phyloP scores from a whole-genome alignment of 495 filamentous ascomycete genomes.

The Collariella sp. region DNA sequence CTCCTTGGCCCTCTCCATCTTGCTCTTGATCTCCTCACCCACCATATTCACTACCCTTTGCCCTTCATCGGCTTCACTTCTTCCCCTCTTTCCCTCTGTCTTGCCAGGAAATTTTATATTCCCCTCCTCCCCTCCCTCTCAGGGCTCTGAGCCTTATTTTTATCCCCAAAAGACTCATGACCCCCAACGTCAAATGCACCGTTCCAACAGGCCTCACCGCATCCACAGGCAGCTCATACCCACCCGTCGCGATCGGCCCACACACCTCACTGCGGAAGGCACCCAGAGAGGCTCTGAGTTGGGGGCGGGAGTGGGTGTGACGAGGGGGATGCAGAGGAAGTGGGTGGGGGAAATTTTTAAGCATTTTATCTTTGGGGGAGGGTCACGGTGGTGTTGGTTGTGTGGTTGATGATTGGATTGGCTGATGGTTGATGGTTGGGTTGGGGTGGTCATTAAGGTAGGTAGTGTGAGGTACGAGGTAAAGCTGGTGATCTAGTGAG shows the following conservation, averaged over 20 bases:
- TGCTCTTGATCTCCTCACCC: neutral
- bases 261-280: conserved; percentile 52
- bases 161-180: conserved; percentile 59
- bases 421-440: neutral
- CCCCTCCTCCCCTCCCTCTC: neutral
- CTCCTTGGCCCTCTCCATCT: conserved; percentile 48
- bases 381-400: conserved; percentile 5
- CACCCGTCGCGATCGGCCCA: conserved; percentile 11
- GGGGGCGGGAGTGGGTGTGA: conserved; percentile 52
- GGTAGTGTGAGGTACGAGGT: neutral
- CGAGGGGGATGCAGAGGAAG: conserved; percentile 78
- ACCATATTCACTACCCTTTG: neutral
- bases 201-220: conserved; percentile 73
- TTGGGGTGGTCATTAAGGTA: neutral
- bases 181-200: conserved; percentile 77
- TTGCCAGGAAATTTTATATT: too few species aligned
- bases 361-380: too few species aligned
- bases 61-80: neutral
- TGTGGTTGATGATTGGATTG: neutral
- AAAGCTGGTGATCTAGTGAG: neutral
- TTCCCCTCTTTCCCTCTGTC: neutral
- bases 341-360: conserved; percentile 58
- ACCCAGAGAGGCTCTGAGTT: conserved; percentile 52
- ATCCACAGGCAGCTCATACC: conserved; percentile 40
- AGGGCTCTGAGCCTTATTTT: neutral